Conservation (phyloP, 192 early-diverging fungal species). For the Entomortierella parvispora region DNA sequence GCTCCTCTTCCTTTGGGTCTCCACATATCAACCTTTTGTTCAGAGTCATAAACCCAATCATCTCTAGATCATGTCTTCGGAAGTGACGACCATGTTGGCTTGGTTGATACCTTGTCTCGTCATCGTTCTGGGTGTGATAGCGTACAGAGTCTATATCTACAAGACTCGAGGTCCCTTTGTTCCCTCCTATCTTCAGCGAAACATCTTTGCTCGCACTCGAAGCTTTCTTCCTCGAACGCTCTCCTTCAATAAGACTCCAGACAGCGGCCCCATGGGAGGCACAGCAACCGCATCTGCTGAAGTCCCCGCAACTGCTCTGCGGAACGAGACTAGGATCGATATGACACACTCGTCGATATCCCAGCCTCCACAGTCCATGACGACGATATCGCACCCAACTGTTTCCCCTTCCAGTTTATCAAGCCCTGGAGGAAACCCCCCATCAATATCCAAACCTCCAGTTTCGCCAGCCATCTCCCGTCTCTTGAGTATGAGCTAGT, state of each 20-base stretch:
- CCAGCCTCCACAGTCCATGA: not conserved
- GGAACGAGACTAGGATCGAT: conserved; percentile 27
- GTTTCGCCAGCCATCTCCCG: conserved; percentile 27
- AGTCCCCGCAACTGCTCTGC: conserved; percentile 7
- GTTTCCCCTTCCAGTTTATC: conserved; percentile 2
- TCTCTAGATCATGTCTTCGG: too few relatives aligned
- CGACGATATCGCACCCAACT: not conserved
- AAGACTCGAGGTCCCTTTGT: conserved; percentile 25
- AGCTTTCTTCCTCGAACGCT: conserved; percentile 29
- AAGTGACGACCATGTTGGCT: conserved; percentile 24
- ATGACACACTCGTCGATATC: not conserved
- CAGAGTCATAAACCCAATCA: not conserved
- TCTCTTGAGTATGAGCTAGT: conserved; percentile 27
- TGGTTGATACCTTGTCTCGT: conserved; percentile 39
- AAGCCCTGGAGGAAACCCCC: not conserved
- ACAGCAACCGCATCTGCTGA: not conserved
- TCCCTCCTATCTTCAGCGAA: conserved; percentile 28
- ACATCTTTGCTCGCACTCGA: conserved; percentile 34
- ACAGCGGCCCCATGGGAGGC: not conserved
- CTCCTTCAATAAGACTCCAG: conserved; percentile 12
- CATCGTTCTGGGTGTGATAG: conserved; percentile 12
- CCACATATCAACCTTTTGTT: too few relatives aligned
- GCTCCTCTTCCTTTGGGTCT: too few relatives aligned
- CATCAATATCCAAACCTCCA: conserved; percentile 9
- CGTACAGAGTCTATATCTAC: conserved; percentile 29